Conservation (phyloP, 1,284 basidiomycete species). For the Ustilago crameri region DNA sequence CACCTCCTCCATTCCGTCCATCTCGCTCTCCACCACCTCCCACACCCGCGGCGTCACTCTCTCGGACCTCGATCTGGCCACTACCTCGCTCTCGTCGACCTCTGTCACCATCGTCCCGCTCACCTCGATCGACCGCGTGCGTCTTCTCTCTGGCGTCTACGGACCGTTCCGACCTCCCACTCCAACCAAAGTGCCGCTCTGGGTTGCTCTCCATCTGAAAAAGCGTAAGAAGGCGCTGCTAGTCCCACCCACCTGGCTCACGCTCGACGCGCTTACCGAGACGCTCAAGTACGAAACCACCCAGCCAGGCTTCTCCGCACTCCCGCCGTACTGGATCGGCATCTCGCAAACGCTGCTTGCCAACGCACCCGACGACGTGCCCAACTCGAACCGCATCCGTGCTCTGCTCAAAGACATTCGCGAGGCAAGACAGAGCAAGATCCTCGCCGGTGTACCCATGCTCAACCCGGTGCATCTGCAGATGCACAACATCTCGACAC, state of each 20-base stretch:
- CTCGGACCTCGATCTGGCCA: slow-evolving; percentile 47
- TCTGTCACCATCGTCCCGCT: slow-evolving; percentile 59
- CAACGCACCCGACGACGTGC: slow-evolving; percentile 83
- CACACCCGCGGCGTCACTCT: slow-evolving; percentile 15
- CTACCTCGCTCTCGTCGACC: slow-evolving; percentile 45
- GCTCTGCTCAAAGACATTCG: slow-evolving; percentile 90
- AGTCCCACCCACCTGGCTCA: slow-evolving; percentile 87
- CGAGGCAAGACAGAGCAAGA: slow-evolving; percentile 92
- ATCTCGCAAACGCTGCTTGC: slow-evolving; percentile 25
- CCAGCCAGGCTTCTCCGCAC: slow-evolving; percentile 57
- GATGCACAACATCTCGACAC: slow-evolving; percentile 66
- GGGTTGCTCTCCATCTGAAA: slow-evolving; percentile 94
- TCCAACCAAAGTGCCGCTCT: slow-evolving; percentile 84
- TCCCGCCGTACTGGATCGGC: slow-evolving; percentile 68
- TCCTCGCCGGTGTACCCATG: slow-evolving; percentile 78
- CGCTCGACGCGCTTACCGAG: slow-evolving; percentile 81
- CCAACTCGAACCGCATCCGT: slow-evolving; percentile 82
- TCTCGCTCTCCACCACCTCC: slow-evolving; percentile 22
- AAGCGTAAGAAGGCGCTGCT: slow-evolving; percentile 92
- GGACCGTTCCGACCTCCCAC: slow-evolving; percentile 90
- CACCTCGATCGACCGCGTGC: slow-evolving; percentile 59
- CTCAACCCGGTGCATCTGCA: slow-evolving; percentile 72
- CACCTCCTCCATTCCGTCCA: slow-evolving; percentile 7
- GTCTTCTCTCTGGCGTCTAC: slow-evolving; percentile 71
- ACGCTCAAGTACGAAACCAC: slow-evolving; percentile 64